Base-by-base conservation (phyloP, 2,329 filamentous ascomycete species). In the Pyricularia grisea region DNA sequence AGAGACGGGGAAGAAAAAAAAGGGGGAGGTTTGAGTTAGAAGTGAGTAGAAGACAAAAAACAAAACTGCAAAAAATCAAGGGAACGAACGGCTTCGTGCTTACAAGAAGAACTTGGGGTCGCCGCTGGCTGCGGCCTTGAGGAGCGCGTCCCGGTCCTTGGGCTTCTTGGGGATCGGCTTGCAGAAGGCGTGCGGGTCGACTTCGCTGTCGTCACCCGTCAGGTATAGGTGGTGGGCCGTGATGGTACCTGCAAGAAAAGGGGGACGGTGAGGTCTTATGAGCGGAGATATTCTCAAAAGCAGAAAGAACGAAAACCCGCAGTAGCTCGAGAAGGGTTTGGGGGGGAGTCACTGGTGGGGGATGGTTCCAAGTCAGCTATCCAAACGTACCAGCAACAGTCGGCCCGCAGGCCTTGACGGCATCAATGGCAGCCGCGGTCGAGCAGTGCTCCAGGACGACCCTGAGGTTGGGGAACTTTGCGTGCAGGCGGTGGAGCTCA, bases 141-240 rank as follows among this genome's bases (percentile, higher is more conserved):
- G 79, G 60, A 97, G 83, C 6, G 92, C 91, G 67, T 89, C 86
- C 5, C 93, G 86, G 75, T 93, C 90, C 25, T 84, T 83, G 0
- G 92, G 89, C 50, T 87, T 89, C 81, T 92, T 92, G 67, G 90
- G 87, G 36, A 91, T 92, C 83, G 84, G 90, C 87, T 86, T 94
- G 89, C 75, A 93, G 85, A 94, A 96, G 75, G 85, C 87, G 77
- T 90, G 86, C 9, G 87, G 86, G 64, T 68, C 42, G 20, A 69
- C 55, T 30, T 65, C 9, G 23, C 7, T 33, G 20, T 73, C 73
- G 28, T 71, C 70, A 17, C 69, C 69, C 4, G 72, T 74, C 36
- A 97, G 84, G 73, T 87, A 93, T 27, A 97, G 83, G 75, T 97
- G 93, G 76, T 97, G 93, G 2, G 92, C 92, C 0, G 93, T 97